These are phyloP conservation scores for Strobilomyces echinocephalus DNA, from an alignment of 768 basidiomycete genomes.

Conservation along the genomic window DNA sequence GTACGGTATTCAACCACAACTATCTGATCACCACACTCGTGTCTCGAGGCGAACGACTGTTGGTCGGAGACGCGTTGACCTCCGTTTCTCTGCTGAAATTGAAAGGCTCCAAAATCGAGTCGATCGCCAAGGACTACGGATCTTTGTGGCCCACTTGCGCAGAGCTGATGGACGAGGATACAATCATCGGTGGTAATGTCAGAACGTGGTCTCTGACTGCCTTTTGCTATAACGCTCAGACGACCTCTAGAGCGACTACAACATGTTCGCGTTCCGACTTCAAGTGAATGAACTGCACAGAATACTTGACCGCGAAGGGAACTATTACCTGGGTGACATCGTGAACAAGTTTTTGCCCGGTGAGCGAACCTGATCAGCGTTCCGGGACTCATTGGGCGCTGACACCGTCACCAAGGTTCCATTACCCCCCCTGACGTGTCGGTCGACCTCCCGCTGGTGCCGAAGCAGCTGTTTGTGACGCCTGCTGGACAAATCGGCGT, in stretches of 20 bases:
- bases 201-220: slow-evolving; percentile 25
- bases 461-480: slow-evolving; percentile 72
- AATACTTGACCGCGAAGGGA: slow-evolving; percentile 59
- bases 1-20: slow-evolving; percentile 74
- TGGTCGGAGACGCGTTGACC: slow-evolving; percentile 77
- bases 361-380: slow-evolving; percentile 22
- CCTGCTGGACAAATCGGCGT: slow-evolving; percentile 76
- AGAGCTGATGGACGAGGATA: slow-evolving; percentile 49
- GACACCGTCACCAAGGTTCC: slow-evolving; percentile 41
- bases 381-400: background rate
- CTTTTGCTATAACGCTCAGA: slow-evolving; percentile 6
- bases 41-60: slow-evolving; percentile 47
- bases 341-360: slow-evolving; percentile 73
- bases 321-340: slow-evolving; percentile 70
- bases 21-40: slow-evolving; percentile 71
- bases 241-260: slow-evolving; percentile 53
- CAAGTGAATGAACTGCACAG: slow-evolving; percentile 39
- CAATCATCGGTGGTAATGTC: slow-evolving; percentile 74
- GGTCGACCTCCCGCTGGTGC: slow-evolving; percentile 38
- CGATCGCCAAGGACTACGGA: slow-evolving; percentile 68
- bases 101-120: slow-evolving; percentile 38
- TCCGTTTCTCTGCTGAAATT: slow-evolving; percentile 70
- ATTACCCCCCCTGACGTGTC: slow-evolving; percentile 44
- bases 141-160: slow-evolving; percentile 71
- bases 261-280: slow-evolving; percentile 60